Evolutionary conservation across 257 asterid genomes (phyloP).

Genomic region (Solanum okadae): DNA sequence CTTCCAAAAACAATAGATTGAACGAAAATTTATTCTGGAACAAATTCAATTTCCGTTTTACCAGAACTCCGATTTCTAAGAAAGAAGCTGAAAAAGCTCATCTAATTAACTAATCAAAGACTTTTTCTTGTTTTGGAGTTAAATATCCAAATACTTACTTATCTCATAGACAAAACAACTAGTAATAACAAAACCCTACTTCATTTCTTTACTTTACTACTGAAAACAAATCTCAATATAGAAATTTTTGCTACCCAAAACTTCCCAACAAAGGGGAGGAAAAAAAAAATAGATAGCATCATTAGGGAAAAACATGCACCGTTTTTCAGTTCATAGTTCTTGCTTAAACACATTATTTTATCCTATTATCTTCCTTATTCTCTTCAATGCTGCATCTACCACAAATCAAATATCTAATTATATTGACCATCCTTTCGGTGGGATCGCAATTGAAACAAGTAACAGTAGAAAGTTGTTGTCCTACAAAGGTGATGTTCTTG

Average conservation of each 20-base stretch:
- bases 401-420: not conserved
- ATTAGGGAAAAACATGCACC: not conserved
- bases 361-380: conserved; percentile 11
- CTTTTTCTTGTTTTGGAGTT: not conserved
- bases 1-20: not conserved
- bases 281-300: not conserved
- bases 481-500: conserved; percentile 42
- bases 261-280: not conserved
- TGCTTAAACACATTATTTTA: conserved; percentile 8
- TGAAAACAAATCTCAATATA: not conserved
- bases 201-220: not conserved
- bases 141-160: not conserved
- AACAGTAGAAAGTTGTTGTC: conserved; percentile 22
- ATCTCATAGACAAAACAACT: not conserved
- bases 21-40: not conserved
- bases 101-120: conserved; percentile 1
- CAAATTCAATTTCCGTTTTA: not conserved
- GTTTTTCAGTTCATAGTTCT: not conserved
- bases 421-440: not conserved
- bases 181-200: not conserved
- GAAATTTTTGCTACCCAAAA: not conserved
- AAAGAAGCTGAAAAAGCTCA: conserved; percentile 33
- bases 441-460: not conserved
- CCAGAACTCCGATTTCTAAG: not conserved
- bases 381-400: conserved; percentile 5